Percentiles rank a stretch among this genome's conserved stretches.
Conservation (phyloP, 179 eudicot species). For the Spinacia oleracea region DNA sequence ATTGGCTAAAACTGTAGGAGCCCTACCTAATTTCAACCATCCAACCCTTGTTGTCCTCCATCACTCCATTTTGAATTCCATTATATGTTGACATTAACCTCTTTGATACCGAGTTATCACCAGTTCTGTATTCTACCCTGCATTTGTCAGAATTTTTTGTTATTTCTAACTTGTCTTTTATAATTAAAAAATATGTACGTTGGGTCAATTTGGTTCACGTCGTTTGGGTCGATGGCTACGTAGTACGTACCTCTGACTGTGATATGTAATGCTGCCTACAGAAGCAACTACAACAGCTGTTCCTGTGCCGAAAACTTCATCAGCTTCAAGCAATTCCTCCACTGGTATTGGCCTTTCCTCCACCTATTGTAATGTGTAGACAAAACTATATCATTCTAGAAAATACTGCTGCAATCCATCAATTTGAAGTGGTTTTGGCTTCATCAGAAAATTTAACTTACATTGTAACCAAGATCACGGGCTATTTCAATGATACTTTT, state of each 20-base stretch:
- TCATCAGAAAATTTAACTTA: neutral
- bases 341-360: conserved; percentile 58
- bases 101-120: conserved; percentile 30
- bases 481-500: conserved; percentile 43
- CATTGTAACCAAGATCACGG: conserved; percentile 39
- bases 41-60: conserved; percentile 83
- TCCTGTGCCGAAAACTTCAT: conserved; percentile 87
- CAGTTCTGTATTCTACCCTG: conserved; percentile 58
- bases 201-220: neutral
- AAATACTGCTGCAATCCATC: neutral
- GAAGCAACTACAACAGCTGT: conserved; percentile 73
- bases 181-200: too few species aligned
- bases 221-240: too few species aligned
- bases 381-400: neutral
- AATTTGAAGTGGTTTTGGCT: neutral
- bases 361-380: conserved; percentile 37
- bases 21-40: conserved; percentile 47
- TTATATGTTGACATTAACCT: conserved; percentile 41
- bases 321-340: conserved; percentile 67
- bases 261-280: conserved; percentile 68
- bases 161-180: neutral
- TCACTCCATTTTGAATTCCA: conserved; percentile 53
- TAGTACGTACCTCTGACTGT: conserved; percentile 51
- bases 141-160: neutral
- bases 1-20: conserved; percentile 1